phyloP scores from a whole-genome alignment of 148 eudicot genomes.

The Chenopodium album region DNA sequence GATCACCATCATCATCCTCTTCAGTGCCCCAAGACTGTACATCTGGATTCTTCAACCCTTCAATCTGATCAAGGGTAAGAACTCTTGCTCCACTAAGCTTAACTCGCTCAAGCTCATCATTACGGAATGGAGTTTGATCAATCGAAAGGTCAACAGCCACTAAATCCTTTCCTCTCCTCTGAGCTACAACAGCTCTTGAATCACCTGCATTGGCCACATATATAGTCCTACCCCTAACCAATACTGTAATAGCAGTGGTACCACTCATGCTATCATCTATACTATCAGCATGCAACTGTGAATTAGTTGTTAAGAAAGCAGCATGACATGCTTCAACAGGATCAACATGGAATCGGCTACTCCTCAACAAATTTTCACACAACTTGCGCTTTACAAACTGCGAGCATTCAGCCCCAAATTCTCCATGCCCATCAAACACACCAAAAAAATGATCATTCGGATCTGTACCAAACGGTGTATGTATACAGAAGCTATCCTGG shows the following conservation, averaged over 20 bases:
- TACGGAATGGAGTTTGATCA: constrained; percentile 91
- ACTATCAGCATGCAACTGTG: constrained; percentile 77
- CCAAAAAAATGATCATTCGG: constrained; percentile 85
- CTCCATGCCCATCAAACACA: constrained; percentile 98
- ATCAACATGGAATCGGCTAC: constrained; percentile 55
- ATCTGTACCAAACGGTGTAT: constrained; percentile 89
- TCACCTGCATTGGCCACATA: constrained; percentile 91
- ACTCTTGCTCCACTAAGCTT: constrained; percentile 95
- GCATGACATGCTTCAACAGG: constrained; percentile 87
- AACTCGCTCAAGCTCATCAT: constrained; percentile 86
- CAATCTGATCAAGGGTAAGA: constrained; percentile 98
- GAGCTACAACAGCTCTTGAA: constrained; percentile 92
- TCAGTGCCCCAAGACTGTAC: constrained; percentile 96
- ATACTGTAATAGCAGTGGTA: constrained; percentile 84
- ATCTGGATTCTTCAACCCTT: constrained; percentile 90
- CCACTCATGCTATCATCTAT: constrained; percentile 99
- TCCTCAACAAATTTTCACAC: constrained; percentile 88
- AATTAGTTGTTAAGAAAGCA: constrained; percentile 75
- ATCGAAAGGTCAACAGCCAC: constrained; percentile 86
- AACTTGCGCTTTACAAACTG: constrained; percentile 83
- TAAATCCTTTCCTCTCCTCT: constrained; percentile 71
- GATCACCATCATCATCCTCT: constrained; percentile 99
- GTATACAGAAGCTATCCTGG: constrained; percentile 95
- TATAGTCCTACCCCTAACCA: constrained; percentile 77
- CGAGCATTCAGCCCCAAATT: constrained; percentile 88